phyloP scores from a whole-genome alignment of 768 basidiomycete species.

The Kwoniella sp. region DNA sequence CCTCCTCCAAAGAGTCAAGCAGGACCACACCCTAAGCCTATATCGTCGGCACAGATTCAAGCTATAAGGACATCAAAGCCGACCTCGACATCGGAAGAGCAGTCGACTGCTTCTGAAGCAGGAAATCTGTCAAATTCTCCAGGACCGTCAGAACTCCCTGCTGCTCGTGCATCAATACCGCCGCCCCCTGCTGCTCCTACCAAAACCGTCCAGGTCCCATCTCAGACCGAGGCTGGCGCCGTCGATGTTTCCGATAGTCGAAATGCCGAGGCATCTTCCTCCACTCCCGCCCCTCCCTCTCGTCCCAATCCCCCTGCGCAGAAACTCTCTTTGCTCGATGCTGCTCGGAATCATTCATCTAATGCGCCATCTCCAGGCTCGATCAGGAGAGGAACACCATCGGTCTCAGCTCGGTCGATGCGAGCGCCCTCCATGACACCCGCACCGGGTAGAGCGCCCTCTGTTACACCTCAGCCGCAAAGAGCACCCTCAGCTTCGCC shows the following conservation, averaged over 20 bases:
- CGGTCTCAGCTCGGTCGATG: conserved; percentile 13
- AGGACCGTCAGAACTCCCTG: neutral
- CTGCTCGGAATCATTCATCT: conserved; percentile 16
- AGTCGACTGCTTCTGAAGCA: neutral
- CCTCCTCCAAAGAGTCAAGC: neutral
- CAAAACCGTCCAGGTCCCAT: neutral
- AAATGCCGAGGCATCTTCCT: neutral
- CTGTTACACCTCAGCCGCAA: conserved; percentile 16
- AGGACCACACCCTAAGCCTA: conserved; percentile 2
- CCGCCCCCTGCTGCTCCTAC: neutral
- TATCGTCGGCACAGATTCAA: conserved; percentile 15
- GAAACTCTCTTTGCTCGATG: conserved; percentile 14
- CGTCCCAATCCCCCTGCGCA: neutral
- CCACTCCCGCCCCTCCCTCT: neutral
- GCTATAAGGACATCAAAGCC: conserved; percentile 5
- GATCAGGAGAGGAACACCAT: conserved; percentile 20
- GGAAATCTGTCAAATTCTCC: neutral
- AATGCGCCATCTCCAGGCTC: conserved; percentile 15
- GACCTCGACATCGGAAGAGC: neutral
- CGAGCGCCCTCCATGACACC: conserved; percentile 10
- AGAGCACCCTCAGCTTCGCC: conserved; percentile 10
- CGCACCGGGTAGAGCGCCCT: neutral
- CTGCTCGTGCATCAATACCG: neutral
- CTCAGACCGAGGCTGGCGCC: neutral
- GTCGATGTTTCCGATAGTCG: neutral